Conservation (phyloP, 768 basidiomycete genomes). For the Lanmaoa rubissima region DNA sequence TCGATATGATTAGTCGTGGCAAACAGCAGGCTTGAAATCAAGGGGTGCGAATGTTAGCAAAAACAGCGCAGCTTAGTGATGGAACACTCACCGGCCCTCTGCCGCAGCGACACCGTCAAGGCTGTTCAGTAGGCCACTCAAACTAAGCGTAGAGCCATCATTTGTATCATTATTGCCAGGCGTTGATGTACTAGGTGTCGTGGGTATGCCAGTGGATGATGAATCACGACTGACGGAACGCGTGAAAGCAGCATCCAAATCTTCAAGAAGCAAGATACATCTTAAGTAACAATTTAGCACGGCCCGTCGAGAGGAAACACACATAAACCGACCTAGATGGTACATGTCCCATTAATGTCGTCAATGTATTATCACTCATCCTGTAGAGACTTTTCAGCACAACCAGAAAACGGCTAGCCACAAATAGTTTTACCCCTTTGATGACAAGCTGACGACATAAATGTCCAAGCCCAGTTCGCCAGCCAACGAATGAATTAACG, state of each 20-base stretch:
- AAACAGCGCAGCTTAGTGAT: conserved; percentile 5
- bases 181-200: conserved; percentile 39
- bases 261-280: conserved; percentile 91
- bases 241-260: conserved; percentile 91
- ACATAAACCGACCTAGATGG: conserved; percentile 61
- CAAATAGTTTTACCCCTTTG: conserved; percentile 64
- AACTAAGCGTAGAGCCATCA: conserved; percentile 80
- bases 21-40: conserved; percentile 63
- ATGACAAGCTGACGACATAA: conserved; percentile 85
- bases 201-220: conserved; percentile 72
- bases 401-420: conserved; percentile 1
- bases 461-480: conserved; percentile 87
- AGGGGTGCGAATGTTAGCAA: conserved; percentile 20
- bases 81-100: conserved; percentile 69
- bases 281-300: conserved; percentile 36
- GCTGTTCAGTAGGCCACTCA: conserved; percentile 84
- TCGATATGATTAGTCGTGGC: conserved; percentile 95
- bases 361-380: conserved; percentile 88
- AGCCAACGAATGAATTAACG: conserved; percentile 80
- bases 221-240: conserved; percentile 82
- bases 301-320: conserved; percentile 7
- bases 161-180: conserved; percentile 46
- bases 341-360: conserved; percentile 85
- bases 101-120: conserved; percentile 84
- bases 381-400: conserved; percentile 37